Evolutionary conservation across 2,329 filamentous ascomycete species (phyloP).

Genomic region (Aspergillus eucalypticola): DNA sequence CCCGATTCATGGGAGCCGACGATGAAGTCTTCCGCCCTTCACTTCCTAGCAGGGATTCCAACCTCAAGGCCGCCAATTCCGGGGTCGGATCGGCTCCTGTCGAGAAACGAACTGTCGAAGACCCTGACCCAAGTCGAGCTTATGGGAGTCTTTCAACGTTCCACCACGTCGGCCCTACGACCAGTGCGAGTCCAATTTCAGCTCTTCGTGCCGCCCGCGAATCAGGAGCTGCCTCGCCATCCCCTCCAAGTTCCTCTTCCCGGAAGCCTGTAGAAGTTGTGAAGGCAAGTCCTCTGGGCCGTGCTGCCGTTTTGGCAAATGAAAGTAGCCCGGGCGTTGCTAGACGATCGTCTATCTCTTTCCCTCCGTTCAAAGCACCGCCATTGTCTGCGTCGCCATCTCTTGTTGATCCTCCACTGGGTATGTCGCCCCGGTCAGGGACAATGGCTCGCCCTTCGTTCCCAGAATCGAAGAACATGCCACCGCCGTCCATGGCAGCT

Average conservation of each 20-base stretch:
- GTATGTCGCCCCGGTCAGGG: constrained; percentile 56
- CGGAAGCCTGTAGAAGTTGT: constrained; percentile 49
- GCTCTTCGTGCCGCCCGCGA: constrained; percentile 71
- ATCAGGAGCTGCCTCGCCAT: constrained; percentile 49
- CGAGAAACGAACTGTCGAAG: constrained; percentile 51
- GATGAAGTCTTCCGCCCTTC: constrained; percentile 85
- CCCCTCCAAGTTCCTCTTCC: constrained; percentile 53
- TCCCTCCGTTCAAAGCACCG: constrained; percentile 94
- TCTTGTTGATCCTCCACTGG: constrained; percentile 49
- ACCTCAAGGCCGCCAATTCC: constrained; percentile 32
- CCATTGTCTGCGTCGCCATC: constrained; percentile 87
- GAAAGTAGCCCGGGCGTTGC: constrained; percentile 54
- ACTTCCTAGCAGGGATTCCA: constrained; percentile 56
- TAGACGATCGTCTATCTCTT: constrained; percentile 80
- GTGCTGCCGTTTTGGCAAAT: constrained; percentile 43
- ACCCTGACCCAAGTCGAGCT: constrained; percentile 69
- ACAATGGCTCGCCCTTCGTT: constrained; percentile 41
- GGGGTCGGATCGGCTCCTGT: constrained; percentile 77
- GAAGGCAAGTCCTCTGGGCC: constrained; percentile 34
- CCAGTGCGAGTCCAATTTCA: constrained; percentile 83
- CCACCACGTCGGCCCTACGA: constrained; percentile 69
- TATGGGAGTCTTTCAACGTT: constrained; percentile 92
- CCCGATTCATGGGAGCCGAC: constrained; percentile 87
- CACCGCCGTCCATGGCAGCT: constrained; percentile 40
- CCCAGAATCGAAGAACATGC: constrained; percentile 43